phyloP scores from a whole-genome alignment of 1,284 basidiomycete genomes.

The Ceraceosorus bombacis region DNA sequence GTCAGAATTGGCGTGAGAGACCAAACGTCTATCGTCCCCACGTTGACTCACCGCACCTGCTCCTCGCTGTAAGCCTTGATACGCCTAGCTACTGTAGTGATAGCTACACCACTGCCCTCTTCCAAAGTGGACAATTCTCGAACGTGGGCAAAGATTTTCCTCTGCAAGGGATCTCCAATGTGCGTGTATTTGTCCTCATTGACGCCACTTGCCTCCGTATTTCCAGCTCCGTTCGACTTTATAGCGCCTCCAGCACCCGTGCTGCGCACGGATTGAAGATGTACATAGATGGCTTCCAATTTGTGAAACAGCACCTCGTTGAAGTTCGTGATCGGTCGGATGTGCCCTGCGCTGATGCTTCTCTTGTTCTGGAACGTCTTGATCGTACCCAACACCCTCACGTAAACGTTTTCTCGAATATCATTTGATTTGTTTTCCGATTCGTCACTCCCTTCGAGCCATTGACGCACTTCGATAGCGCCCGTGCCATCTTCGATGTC shows the following conservation, averaged over 20 bases:
- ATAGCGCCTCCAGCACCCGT: constrained; percentile 1
- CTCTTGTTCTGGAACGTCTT: constrained; percentile 77
- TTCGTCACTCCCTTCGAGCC: constrained; percentile 65
- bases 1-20: neutral
- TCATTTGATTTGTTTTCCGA: constrained; percentile 49
- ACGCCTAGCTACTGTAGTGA: neutral
- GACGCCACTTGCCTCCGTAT: neutral
- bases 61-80: neutral
- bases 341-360: constrained; percentile 57
- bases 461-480: constrained; percentile 75
- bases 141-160: constrained; percentile 2
- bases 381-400: constrained; percentile 80
- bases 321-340: constrained; percentile 57
- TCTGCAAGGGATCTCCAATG: constrained; percentile 5
- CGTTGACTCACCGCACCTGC: constrained; percentile 4
- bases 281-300: constrained; percentile 55
- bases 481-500: constrained; percentile 83
- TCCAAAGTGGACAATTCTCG: neutral
- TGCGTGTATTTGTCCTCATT: neutral
- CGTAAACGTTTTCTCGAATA: constrained; percentile 62
- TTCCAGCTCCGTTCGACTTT: too few species aligned
- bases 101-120: constrained; percentile 3
- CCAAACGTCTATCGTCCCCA: neutral
- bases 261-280: constrained; percentile 31
- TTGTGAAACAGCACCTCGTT: constrained; percentile 79